A percentile compares a stretch with the other conserved stretches of the same genome.
Conservation (phyloP, 768 basidiomycete species). For the Suillus bovinus region DNA sequence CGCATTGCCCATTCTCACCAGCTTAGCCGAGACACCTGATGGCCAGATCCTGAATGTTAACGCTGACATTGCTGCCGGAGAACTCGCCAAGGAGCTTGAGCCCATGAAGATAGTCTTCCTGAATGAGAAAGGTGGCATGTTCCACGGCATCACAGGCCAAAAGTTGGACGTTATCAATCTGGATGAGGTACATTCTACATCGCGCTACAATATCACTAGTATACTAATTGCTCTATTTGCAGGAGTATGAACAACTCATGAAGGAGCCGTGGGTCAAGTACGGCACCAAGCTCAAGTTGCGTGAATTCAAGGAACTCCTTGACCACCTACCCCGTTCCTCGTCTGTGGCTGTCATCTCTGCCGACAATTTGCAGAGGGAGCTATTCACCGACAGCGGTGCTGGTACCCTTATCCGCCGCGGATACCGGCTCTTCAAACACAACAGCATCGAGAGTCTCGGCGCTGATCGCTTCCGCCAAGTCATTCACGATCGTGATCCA, state of each 20-base stretch:
- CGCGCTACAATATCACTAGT: conserved; percentile 1
- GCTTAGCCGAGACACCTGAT: conserved; percentile 89
- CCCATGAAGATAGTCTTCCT: conserved; percentile 98
- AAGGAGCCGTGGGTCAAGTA: conserved; percentile 99
- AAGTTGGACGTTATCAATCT: conserved; percentile 96
- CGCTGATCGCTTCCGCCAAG: conserved; percentile 91
- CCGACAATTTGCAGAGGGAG: conserved; percentile 91
- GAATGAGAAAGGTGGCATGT: conserved; percentile 97
- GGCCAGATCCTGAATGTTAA: conserved; percentile 99
- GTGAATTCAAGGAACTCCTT: conserved; percentile 98
- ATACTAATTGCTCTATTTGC: conserved; percentile 3
- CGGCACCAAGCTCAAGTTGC: conserved; percentile 97
- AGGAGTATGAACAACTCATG: conserved; percentile 97
- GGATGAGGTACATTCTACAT: conserved; percentile 67
- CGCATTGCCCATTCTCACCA: conserved; percentile 93
- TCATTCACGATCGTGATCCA: conserved; percentile 94
- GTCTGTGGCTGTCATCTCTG: conserved; percentile 96
- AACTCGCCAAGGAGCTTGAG: conserved; percentile 96
- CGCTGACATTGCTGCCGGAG: conserved; percentile 97
- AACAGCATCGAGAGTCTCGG: conserved; percentile 79
- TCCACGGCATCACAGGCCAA: conserved; percentile 96
- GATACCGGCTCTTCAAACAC: conserved; percentile 97
- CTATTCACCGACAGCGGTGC: conserved; percentile 98
- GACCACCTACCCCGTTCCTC: conserved; percentile 98
- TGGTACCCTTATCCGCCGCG: conserved; percentile 95